A percentile compares a stretch with the other conserved stretches of the same genome.
Evolutionary conservation across 2,329 filamentous ascomycete species (phyloP).

Genomic region (Hymenoscyphus albidus): DNA sequence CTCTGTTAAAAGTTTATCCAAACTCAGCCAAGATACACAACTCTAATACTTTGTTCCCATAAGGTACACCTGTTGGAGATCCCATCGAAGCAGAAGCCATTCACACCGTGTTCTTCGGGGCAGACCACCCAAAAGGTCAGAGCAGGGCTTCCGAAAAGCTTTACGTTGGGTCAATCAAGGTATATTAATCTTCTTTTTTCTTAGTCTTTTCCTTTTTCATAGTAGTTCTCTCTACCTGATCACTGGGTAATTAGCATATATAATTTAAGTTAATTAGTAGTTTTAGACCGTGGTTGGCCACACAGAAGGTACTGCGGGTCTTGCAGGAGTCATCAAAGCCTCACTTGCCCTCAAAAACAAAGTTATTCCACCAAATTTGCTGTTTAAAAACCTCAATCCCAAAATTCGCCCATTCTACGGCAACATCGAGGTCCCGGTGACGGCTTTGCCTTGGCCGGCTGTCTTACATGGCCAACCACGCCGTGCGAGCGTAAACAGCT

Average conservation of each 20-base stretch:
- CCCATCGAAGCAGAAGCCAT: constrained; percentile 17
- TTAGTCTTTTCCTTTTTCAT: too few relatives aligned
- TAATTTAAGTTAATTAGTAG: too few relatives aligned
- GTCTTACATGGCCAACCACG: constrained; percentile 14
- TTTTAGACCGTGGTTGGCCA: constrained; percentile 28
- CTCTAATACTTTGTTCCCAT: background rate
- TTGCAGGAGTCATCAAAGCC: constrained; percentile 28
- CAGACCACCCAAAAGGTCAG: constrained; percentile 5
- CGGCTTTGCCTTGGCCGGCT: constrained; percentile 20
- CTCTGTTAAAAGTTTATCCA: background rate
- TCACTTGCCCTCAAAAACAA: constrained; percentile 23
- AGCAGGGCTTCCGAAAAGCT: background rate
- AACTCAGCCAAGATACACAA: background rate
- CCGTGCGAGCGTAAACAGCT: constrained; percentile 8
- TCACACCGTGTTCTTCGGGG: background rate
- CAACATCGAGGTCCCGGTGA: constrained; percentile 13
- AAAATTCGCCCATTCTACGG: too few relatives aligned
- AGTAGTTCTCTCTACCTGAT: too few relatives aligned
- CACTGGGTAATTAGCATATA: too few relatives aligned
- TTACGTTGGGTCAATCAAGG: constrained; percentile 24
- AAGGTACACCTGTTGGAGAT: constrained; percentile 14
- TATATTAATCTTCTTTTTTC: too few relatives aligned
- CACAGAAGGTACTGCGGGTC: constrained; percentile 25
- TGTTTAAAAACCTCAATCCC: constrained; percentile 14
- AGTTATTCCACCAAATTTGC: constrained; percentile 15